Evolutionary conservation across 345 rosid species (phyloP), one percentile per base, ranked within the genome.

Genomic region (Eucalyptus microcorys): DNA sequence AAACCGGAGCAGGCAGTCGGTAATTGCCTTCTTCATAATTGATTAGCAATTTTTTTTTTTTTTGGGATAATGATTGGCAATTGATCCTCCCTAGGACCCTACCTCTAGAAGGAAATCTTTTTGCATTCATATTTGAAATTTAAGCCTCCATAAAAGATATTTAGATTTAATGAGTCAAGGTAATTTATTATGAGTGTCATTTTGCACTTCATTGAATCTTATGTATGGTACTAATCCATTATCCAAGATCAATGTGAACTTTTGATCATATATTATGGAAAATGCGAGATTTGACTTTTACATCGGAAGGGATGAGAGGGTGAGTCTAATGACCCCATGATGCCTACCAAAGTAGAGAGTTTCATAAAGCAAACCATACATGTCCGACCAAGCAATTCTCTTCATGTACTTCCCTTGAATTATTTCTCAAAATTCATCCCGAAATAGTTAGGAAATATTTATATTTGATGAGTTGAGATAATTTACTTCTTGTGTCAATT

Each of bases 301-400:
- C 17, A 6, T 14, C 3, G 3, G 0, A 30, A 5, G 10, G 1
- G 34, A 61, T 59, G 1, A 1, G 4, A 13, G 30, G 3, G 2
- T 0, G 3, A 30, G 68, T 30, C 34, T 27, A 61, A 64, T 30
- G 10, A 64, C 1, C 10, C 15, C 37, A 7, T 4, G 3, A 6
- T 0, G 10, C 2, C 5, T n/a, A 64, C 2, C 24, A 52, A 52
- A 52, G 15, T 14, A 1, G 2, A 64, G 5, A 1, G 5, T 64
- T 7, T 30, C 3, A 0, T 0, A 14, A 10, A 5, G 71, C 19
- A 15, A 7, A 30, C 14, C 19, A n/a, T 3, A 32, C 17, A 14
- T 64, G 37, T n/a, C 1, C 1, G 3, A 64, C 3, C 19, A 0
- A 30, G 19, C 19, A 7, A 64, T 64, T 64, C 10, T 64, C 71